A percentile compares a stretch with the other conserved stretches of the same genome.
Evolutionary conservation across 345 rosid genomes (phyloP).

Genomic region (Corchorus capsularis): DNA sequence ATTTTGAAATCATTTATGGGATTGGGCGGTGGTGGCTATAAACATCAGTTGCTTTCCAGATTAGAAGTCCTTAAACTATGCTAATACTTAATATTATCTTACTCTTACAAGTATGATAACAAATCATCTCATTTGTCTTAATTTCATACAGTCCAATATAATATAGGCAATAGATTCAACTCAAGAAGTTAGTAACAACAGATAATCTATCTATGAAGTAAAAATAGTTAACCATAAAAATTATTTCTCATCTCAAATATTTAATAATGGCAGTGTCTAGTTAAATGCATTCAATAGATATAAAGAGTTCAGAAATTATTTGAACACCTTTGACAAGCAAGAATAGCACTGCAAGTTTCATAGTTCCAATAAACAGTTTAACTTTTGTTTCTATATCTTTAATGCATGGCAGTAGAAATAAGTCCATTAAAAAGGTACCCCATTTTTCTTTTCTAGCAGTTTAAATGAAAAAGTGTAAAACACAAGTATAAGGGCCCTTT

Average conservation of each 20-base stretch:
- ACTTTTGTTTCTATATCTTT: neutral
- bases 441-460: neutral
- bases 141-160: neutral
- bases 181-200: too few relatives aligned
- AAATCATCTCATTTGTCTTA: neutral
- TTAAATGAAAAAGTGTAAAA: too few relatives aligned
- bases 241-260: too few relatives aligned
- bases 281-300: too few relatives aligned
- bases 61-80: neutral
- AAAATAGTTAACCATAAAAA: too few relatives aligned
- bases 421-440: neutral
- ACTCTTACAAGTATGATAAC: neutral
- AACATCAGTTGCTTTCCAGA: neutral
- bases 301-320: neutral
- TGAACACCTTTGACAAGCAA: neutral
- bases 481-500: neutral
- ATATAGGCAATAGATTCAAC: too few relatives aligned
- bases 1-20: neutral
- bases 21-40: neutral
- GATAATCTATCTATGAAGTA: too few relatives aligned
- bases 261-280: too few relatives aligned
- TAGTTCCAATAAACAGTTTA: neutral
- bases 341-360: neutral
- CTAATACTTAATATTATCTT: neutral
- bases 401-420: neutral